Base-by-base conservation (phyloP, 352 stramenopile species). In the Phytophthora cryptogea region DNA sequence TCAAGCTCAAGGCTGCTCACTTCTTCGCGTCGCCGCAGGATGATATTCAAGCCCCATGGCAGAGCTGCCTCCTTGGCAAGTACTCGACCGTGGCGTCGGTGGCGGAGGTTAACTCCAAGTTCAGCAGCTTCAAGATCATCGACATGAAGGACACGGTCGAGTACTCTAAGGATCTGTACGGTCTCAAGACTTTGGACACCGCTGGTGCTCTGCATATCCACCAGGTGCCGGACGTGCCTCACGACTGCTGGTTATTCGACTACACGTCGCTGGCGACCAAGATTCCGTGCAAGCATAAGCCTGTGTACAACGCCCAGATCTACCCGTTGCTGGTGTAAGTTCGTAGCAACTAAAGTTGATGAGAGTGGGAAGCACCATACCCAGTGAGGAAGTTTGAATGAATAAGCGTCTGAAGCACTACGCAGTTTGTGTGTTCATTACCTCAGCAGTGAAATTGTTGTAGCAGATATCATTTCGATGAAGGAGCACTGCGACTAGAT, bases 21-120 rank as follows among this genome's bases (percentile, higher is more conserved):
- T 83, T 80, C 66, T 80, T 86, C 33, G 66, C 66, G 0, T 83
- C 74, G 5, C 72, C 74, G 2, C 31, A 70, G 36, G 76, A 83
- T 28, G 73, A 72, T 7, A n/a, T 75, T 3, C 56, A 80, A 37
- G 27, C 62, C 3, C 72, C 74, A 28, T 87, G 70, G 72, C 74
- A 87, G 39, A 68, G 49, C 14, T 70, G 53, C 0, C 26, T 76
- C 1, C 50, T 83, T 3, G 64, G 74, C 17, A 66, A 72, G 20
- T 87, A 84, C 63, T 68, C 62, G 30, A 62, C 68, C 4, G 69
- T 87, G 0, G 45, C 37, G 0, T 63, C 47, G 0, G n/a, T 71
- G 9, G 59, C 69, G 11, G 67, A 67, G 11, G 16, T 80, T 8
- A 42, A 68, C 39, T 70, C 72, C 28, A 68, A 75, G 40, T 78